Evolutionary conservation across 2,329 filamentous ascomycete species (phyloP).

Genomic region (Aspergillus amoenus): DNA sequence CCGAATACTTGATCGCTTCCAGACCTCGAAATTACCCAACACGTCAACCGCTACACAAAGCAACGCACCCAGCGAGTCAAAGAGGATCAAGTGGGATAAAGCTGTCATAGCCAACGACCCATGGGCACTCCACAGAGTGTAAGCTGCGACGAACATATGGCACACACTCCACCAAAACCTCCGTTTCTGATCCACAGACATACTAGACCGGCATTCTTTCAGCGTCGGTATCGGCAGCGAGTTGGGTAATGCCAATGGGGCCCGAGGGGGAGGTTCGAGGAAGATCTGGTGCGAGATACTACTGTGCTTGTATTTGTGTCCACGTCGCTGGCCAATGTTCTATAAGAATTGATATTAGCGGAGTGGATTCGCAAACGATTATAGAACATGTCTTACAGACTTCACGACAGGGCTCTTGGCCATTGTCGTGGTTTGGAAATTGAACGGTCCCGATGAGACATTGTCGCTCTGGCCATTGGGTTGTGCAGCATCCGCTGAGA

Average conservation of each 20-base stretch:
- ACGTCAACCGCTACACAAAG: constrained; percentile 92
- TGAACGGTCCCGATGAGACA: constrained; percentile 68
- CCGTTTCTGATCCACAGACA: constrained; percentile 81
- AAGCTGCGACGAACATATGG: constrained; percentile 78
- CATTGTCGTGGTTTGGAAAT: constrained; percentile 83
- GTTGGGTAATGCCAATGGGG: constrained; percentile 84
- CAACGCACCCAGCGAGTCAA: constrained; percentile 88
- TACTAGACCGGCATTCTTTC: constrained; percentile 82
- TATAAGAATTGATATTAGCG: constrained; percentile 37
- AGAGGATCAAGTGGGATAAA: constrained; percentile 88
- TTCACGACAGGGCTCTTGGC: constrained; percentile 70
- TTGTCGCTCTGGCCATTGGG: constrained; percentile 33
- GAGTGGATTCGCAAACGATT: constrained; percentile 7
- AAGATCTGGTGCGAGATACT: constrained; percentile 97
- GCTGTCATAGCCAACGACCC: constrained; percentile 89
- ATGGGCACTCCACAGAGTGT: constrained; percentile 81
- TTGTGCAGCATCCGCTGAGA: constrained; percentile 29
- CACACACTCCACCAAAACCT: constrained; percentile 87
- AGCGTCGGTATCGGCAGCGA: constrained; percentile 89
- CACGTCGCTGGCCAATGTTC: constrained; percentile 87
- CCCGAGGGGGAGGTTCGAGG: constrained; percentile 81
- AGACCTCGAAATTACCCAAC: constrained; percentile 94
- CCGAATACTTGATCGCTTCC: constrained; percentile 86
- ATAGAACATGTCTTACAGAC: constrained; percentile 53
- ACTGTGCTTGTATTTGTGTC: constrained; percentile 97